Conservation (phyloP, 208 protist genomes). For the Angomonas ambiguus region DNA sequence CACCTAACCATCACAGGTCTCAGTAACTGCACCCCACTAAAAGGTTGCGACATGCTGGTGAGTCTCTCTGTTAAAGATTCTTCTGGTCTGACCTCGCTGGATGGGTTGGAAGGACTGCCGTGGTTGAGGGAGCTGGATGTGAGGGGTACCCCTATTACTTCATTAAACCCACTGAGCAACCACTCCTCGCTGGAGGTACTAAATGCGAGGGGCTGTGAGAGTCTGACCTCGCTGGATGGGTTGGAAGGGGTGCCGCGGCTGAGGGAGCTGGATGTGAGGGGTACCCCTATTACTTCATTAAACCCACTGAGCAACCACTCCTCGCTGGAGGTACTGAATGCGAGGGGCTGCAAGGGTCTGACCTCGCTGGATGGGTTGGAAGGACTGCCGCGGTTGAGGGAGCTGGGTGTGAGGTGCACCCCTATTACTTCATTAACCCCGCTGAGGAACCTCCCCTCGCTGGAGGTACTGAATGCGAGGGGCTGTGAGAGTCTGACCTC, state of each 20-base stretch:
- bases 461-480: not conserved
- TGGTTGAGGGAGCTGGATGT: not conserved
- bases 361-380: not conserved
- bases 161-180: not conserved
- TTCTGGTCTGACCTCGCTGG: not conserved
- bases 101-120: not conserved
- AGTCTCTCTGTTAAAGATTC: not conserved
- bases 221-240: not conserved
- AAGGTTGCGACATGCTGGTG: not conserved
- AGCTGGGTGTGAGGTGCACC: not conserved
- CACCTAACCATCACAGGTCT: not conserved
- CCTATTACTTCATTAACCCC: not conserved
- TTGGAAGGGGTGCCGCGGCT: not conserved
- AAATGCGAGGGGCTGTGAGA: not conserved
- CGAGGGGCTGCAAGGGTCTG: not conserved
- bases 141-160: not conserved
- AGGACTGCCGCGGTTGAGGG: not conserved
- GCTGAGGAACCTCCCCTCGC: not conserved
- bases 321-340: not conserved
- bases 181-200: not conserved
- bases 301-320: not conserved
- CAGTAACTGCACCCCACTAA: not conserved
- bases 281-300: not conserved
- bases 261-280: not conserved
- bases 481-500: not conserved